Percentiles rank a stretch among this genome's conserved stretches.
These are phyloP conservation scores for Aspergillus baeticus DNA, from an alignment of 495 filamentous ascomycete species.

Conservation along the genomic window DNA sequence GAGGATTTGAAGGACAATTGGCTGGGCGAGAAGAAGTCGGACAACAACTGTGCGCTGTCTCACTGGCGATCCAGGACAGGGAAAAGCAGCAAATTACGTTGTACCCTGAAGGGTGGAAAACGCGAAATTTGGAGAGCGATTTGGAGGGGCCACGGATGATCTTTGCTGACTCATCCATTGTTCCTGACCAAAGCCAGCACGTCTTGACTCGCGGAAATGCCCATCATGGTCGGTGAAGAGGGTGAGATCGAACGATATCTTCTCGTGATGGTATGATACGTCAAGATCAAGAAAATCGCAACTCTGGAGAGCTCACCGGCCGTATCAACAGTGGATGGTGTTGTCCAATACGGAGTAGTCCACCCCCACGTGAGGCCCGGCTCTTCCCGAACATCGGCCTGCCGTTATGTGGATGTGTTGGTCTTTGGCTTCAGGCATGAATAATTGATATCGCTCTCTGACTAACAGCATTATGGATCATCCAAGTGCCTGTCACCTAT, in stretches of 20 bases:
- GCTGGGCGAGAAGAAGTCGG: conserved; percentile 5
- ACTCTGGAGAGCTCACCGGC: neutral
- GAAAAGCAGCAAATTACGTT: neutral
- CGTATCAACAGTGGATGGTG: neutral
- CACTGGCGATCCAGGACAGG: conserved; percentile 7
- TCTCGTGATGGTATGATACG: neutral
- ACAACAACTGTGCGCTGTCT: conserved; percentile 1
- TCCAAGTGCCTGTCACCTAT: too few species aligned
- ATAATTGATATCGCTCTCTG: neutral
- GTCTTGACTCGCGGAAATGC: neutral
- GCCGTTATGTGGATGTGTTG: neutral
- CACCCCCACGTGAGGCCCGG: conserved; percentile 15
- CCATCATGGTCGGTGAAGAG: too few species aligned
- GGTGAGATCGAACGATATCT: neutral
- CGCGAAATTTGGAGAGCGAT: conserved; percentile 1
- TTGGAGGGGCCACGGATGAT: conserved; percentile 3
- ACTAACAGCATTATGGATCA: too few species aligned
- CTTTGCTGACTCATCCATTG: conserved; percentile 7
- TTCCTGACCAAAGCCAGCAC: conserved; percentile 2
- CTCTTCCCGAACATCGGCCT: conserved; percentile 12
- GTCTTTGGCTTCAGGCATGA: neutral
- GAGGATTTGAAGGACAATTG: conserved; percentile 5
- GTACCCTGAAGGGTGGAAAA: neutral
- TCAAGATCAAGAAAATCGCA: neutral
- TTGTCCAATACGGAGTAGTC: too few species aligned